Conservation (phyloP, 2,329 filamentous ascomycete genomes). For the Acrodontium crateriforme region DNA sequence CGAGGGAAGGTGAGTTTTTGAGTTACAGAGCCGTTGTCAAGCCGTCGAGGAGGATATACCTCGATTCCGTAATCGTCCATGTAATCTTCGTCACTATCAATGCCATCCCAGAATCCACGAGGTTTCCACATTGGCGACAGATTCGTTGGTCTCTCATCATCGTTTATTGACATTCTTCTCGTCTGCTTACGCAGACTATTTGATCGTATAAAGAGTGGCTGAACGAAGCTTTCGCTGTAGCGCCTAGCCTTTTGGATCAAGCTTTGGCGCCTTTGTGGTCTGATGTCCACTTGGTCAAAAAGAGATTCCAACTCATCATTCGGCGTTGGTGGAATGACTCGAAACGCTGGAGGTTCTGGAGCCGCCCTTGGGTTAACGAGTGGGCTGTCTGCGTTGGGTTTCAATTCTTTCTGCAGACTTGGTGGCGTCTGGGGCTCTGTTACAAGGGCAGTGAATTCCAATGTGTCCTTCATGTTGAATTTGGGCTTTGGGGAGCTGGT, state of each 20-base stretch:
- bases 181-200: slow-evolving; percentile 7
- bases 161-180: slow-evolving; percentile 13
- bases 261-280: slow-evolving; percentile 23
- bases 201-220: slow-evolving; percentile 24
- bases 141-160: slow-evolving; percentile 19
- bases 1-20: slow-evolving; percentile 13
- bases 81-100: slow-evolving; percentile 28
- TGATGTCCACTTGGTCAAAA: slow-evolving; percentile 1
- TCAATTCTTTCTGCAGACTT: too few relatives aligned
- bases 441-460: too few relatives aligned
- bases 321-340: slow-evolving; percentile 42
- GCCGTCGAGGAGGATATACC: slow-evolving; percentile 26
- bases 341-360: slow-evolving; percentile 42
- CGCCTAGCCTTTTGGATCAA: slow-evolving; percentile 31
- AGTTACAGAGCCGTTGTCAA: slow-evolving; percentile 31
- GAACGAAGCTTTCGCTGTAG: slow-evolving; percentile 32
- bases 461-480: too few relatives aligned
- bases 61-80: slow-evolving; percentile 20
- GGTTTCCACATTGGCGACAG: slow-evolving; percentile 51
- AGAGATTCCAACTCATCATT: slow-evolving; percentile 28
- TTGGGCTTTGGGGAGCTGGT: slow-evolving; percentile 7
- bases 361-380: slow-evolving; percentile 45
- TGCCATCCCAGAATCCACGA: slow-evolving; percentile 48
- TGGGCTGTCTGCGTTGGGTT: too few relatives aligned
- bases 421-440: too few relatives aligned